phyloP scores from a whole-genome alignment of 139 green algal genomes.

The Coccomyxa sp. region DNA sequence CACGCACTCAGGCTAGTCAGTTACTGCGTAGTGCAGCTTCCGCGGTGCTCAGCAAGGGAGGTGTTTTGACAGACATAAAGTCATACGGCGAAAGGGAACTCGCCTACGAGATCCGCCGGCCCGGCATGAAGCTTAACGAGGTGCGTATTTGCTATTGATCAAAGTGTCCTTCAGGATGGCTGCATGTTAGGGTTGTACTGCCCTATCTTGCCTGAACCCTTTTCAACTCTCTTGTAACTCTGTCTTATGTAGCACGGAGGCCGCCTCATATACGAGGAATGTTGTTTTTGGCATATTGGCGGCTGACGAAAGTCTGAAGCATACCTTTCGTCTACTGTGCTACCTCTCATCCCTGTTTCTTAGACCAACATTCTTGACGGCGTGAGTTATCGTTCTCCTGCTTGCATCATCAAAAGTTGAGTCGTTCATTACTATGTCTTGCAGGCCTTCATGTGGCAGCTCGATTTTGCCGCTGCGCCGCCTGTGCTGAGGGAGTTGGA shows the following conservation, averaged over 20 bases:
- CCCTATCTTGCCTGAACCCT: no score
- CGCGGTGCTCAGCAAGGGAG: slow-evolving; percentile 52
- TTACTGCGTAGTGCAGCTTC: slow-evolving; percentile 50
- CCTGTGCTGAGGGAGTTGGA: slow-evolving; percentile 46
- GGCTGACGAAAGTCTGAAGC: neutral
- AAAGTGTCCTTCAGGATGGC: no score
- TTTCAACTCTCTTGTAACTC: no score
- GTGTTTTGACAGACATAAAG: slow-evolving; percentile 65
- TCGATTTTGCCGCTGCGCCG: slow-evolving; percentile 59
- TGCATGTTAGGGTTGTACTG: no score
- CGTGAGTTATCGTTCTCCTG: neutral
- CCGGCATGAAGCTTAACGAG: slow-evolving; percentile 48
- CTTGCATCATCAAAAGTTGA: neutral
- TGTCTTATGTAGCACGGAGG: no score
- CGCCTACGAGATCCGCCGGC: slow-evolving; percentile 64
- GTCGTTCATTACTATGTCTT: neutral
- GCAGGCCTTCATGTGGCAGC: slow-evolving; percentile 73
- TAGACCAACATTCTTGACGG: neutral
- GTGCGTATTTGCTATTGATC: slow-evolving; percentile 13
- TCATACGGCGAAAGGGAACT: slow-evolving; percentile 65
- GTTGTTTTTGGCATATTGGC: neutral
- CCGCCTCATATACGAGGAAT: neutral
- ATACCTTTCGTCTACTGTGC: neutral
- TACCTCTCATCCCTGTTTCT: neutral
- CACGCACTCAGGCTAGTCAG: slow-evolving; percentile 14